Evolutionary conservation across 169 alveolate species (phyloP), one percentile per base, ranked within the genome.

Genomic region (Perkinsus marinus): DNA sequence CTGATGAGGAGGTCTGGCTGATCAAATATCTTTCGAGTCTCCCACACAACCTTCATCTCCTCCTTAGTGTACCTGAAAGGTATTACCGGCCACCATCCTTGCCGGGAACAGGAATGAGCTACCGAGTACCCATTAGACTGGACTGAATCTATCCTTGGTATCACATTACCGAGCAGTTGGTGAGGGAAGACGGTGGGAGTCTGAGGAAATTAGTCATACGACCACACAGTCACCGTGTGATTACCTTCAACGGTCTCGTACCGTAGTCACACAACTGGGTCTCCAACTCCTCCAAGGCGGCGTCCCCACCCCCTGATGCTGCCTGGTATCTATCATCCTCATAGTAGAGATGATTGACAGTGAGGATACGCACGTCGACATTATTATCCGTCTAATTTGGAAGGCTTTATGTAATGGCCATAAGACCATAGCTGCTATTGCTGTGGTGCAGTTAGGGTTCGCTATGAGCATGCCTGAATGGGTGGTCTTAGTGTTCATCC

Each of bases 31-130:
- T 93, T 93, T 91, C 69, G 69, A 69, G 92, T n/a, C 92, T 93
- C 94, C 94, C 94, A 93, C 3, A 93, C 90, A n/a, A 93, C 94
- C 93, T 92, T 91, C 94, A 93, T 93, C 92, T 93, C 94, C 43
- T 93, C 94, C 91, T 93, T 93, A 89, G 94, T 93, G 91, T 93
- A 93, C 41, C 94, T 93, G 34, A n/a, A n/a, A n/a, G n/a, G n/a
- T n/a, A n/a, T n/a, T n/a, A n/a, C n/a, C n/a, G n/a, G n/a, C n/a
- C n/a, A n/a, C n/a, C n/a, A n/a, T n/a, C n/a, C n/a, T n/a, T n/a
- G n/a, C n/a, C n/a, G 94, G 93, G 91, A 93, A 90, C 89, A 91
- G 90, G 91, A 89, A 39, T 6, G 39, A 22, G 37, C 26, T 89
- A 16, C 36, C 46, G 79, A 57, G 79, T 57, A 57, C 79, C 79